phyloP scores from a whole-genome alignment of 2,329 filamentous ascomycete species.

The Sphaerulina musiva region DNA sequence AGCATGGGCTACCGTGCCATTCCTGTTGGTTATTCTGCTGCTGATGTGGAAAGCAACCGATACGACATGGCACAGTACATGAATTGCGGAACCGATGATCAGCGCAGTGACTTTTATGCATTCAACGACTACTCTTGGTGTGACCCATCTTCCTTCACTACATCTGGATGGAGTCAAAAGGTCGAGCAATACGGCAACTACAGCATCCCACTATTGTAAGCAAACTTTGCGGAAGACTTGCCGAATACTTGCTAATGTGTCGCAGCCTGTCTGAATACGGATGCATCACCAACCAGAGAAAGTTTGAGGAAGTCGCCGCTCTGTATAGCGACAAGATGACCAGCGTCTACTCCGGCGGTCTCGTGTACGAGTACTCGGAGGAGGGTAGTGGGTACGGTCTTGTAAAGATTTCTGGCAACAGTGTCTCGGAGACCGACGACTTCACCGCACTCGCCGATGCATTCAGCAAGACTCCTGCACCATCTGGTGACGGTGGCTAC shows the following conservation, averaged over 20 bases:
- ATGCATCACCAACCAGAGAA: constrained; percentile 73
- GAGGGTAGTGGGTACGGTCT: constrained; percentile 77
- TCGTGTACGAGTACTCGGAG: constrained; percentile 90
- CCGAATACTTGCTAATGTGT: constrained; percentile 12
- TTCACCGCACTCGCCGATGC: constrained; percentile 53
- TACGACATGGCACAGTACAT: constrained; percentile 83
- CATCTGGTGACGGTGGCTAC: constrained; percentile 54
- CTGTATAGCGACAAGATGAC: constrained; percentile 83
- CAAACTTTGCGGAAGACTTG: background rate
- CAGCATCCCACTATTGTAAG: constrained; percentile 72
- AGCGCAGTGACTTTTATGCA: constrained; percentile 80
- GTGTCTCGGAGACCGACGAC: constrained; percentile 52
- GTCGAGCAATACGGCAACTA: constrained; percentile 82
- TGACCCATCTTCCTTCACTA: constrained; percentile 60
- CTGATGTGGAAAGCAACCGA: constrained; percentile 79
- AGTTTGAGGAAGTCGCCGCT: constrained; percentile 71
- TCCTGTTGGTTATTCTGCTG: constrained; percentile 75
- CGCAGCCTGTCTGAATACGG: constrained; percentile 79
- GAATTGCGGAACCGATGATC: constrained; percentile 82
- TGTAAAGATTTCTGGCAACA: constrained; percentile 54
- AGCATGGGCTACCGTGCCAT: constrained; percentile 61
- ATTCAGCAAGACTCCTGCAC: constrained; percentile 46
- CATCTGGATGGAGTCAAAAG: constrained; percentile 79
- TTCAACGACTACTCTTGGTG: constrained; percentile 92
- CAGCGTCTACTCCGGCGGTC: constrained; percentile 82